Evolutionary conservation across 2,329 filamentous ascomycete genomes (phyloP).

Genomic region (Cadophora luteo-olivacea): DNA sequence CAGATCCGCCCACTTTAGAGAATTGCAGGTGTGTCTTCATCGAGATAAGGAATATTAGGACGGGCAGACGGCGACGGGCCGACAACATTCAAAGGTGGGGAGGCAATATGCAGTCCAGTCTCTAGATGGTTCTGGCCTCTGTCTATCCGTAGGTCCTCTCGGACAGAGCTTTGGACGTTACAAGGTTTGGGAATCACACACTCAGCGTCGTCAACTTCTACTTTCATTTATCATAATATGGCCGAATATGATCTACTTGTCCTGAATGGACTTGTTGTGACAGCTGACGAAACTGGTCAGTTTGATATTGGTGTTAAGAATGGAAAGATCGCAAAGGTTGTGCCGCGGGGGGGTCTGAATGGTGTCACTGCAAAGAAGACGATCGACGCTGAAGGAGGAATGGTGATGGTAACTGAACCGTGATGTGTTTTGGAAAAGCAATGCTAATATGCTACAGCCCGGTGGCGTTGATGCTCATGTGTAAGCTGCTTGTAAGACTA

Average conservation of each 20-base stretch:
- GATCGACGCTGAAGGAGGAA: conserved; percentile 52
- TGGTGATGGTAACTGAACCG: conserved; percentile 46
- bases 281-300: conserved; percentile 47
- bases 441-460: conserved; percentile 35
- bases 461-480: conserved; percentile 55
- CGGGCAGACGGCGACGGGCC: conserved; percentile 7
- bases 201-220: background rate
- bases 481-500: conserved; percentile 22
- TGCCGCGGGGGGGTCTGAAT: conserved; percentile 43
- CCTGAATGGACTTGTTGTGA: conserved; percentile 51
- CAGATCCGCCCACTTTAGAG: background rate
- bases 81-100: conserved; percentile 25
- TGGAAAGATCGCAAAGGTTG: conserved; percentile 49
- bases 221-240: conserved; percentile 23
- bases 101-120: conserved; percentile 1
- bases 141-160: background rate
- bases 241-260: conserved; percentile 48
- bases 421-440: background rate
- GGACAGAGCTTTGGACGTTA: background rate
- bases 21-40: background rate
- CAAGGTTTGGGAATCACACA: background rate
- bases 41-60: conserved; percentile 10
- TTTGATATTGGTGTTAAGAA: conserved; percentile 52
- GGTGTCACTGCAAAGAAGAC: conserved; percentile 42
- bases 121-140: background rate